Percentiles rank a stretch among this genome's conserved stretches.
Conservation (phyloP, 2,329 filamentous ascomycete genomes). For the Calonectria fujianensis region DNA sequence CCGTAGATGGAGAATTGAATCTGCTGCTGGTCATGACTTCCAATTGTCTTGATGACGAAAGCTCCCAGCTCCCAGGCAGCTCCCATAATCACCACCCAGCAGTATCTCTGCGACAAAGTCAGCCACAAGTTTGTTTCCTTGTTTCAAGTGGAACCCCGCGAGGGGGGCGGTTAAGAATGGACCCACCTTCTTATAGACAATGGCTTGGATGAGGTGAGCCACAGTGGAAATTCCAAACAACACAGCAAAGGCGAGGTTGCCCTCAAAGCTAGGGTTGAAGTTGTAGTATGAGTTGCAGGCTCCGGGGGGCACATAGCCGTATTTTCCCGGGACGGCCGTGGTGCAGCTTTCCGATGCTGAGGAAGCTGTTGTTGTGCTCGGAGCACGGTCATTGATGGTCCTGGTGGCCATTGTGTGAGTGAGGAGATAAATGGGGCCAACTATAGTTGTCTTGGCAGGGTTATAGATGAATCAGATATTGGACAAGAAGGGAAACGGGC, state of each 20-base stretch:
- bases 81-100: slow-evolving; percentile 65
- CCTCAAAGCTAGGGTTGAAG: slow-evolving; percentile 59
- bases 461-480: neutral
- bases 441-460: neutral
- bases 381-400: slow-evolving; percentile 27
- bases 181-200: slow-evolving; percentile 57
- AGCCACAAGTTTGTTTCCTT: neutral
- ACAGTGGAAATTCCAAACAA: slow-evolving; percentile 57
- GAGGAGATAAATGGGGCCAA: neutral
- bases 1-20: slow-evolving; percentile 56
- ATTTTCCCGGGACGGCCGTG: slow-evolving; percentile 58
- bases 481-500: neutral
- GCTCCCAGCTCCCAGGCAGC: slow-evolving; percentile 62
- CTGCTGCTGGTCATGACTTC: slow-evolving; percentile 62
- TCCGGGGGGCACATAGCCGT: slow-evolving; percentile 57
- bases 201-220: slow-evolving; percentile 55
- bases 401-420: slow-evolving; percentile 48
- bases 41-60: slow-evolving; percentile 62
- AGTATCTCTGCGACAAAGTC: slow-evolving; percentile 53
- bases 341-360: slow-evolving; percentile 57
- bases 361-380: slow-evolving; percentile 58
- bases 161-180: neutral
- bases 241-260: slow-evolving; percentile 58
- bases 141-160: neutral
- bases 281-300: slow-evolving; percentile 59